Conservation (phyloP, 148 eudicot genomes). For the Persicaria maculosa region DNA sequence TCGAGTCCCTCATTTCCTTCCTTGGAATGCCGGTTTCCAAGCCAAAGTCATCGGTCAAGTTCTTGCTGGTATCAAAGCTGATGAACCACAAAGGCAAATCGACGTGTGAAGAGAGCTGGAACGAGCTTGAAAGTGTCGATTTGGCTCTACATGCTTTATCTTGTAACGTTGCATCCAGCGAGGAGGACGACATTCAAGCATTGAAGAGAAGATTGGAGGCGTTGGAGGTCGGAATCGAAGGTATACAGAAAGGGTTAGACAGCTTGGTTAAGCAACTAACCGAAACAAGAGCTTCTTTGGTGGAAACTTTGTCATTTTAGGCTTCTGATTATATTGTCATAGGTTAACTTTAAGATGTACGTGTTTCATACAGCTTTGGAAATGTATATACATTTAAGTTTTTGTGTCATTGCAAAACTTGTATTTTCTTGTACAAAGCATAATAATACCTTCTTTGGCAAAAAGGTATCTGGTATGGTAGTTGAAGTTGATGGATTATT, state of each 20-base stretch:
- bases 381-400: not conserved
- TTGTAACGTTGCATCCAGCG: not conserved
- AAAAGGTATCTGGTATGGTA: too few species aligned
- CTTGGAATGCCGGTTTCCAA: constrained; percentile 6
- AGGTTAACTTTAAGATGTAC: not conserved
- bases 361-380: not conserved
- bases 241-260: constrained; percentile 32
- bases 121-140: constrained; percentile 23
- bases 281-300: constrained; percentile 38
- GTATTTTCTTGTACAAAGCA: not conserved
- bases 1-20: constrained; percentile 16
- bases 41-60: constrained; percentile 9
- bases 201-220: constrained; percentile 21
- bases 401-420: not conserved
- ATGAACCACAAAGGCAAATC: not conserved
- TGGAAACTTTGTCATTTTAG: constrained; percentile 16
- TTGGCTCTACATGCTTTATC: constrained; percentile 12
- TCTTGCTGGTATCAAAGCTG: constrained; percentile 13
- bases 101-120: constrained; percentile 16
- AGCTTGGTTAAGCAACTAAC: constrained; percentile 38
- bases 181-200: constrained; percentile 18
- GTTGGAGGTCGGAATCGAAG: constrained; percentile 27
- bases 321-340: not conserved
- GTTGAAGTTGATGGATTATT: too few species aligned
- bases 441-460: not conserved